These are phyloP conservation scores for Leonotis leonurus DNA, from an alignment of 257 asterid genomes.

Conservation along the genomic window DNA sequence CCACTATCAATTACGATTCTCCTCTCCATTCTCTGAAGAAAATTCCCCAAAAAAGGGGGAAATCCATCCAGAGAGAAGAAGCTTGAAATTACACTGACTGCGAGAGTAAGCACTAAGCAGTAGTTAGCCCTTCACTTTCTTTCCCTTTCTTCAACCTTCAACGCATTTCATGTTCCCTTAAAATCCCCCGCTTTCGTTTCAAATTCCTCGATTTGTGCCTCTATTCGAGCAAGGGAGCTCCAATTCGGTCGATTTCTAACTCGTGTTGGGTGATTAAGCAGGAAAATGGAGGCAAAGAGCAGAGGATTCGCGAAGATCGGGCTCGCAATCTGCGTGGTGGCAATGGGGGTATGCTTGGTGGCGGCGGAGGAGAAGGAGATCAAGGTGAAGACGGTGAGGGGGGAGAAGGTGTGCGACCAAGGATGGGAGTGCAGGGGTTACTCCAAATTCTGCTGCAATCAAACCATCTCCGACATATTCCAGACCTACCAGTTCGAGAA, in stretches of 20 bases:
- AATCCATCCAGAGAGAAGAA: too few species aligned
- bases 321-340: conserved; percentile 16
- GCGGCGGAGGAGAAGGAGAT: conserved; percentile 36
- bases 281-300: conserved; percentile 20
- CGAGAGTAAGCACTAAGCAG: too few species aligned
- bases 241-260: background rate
- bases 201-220: background rate
- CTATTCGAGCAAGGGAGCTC: background rate
- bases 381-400: conserved; percentile 49
- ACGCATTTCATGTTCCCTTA: background rate
- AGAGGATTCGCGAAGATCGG: conserved; percentile 15
- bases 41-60: too few species aligned
- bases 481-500: conserved; percentile 78
- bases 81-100: too few species aligned
- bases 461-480: conserved; percentile 63
- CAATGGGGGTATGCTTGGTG: conserved; percentile 21
- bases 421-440: conserved; percentile 76
- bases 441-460: conserved; percentile 66
- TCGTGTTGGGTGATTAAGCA: conserved; percentile 1
- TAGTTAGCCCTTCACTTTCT: too few species aligned
- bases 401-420: conserved; percentile 54
- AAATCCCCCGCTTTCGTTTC: background rate
- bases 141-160: too few species aligned
- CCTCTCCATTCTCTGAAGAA: too few species aligned
- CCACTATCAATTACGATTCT: too few species aligned